Conservation (phyloP, 805 yeast genomes). For the Ogataea degrootiae region DNA sequence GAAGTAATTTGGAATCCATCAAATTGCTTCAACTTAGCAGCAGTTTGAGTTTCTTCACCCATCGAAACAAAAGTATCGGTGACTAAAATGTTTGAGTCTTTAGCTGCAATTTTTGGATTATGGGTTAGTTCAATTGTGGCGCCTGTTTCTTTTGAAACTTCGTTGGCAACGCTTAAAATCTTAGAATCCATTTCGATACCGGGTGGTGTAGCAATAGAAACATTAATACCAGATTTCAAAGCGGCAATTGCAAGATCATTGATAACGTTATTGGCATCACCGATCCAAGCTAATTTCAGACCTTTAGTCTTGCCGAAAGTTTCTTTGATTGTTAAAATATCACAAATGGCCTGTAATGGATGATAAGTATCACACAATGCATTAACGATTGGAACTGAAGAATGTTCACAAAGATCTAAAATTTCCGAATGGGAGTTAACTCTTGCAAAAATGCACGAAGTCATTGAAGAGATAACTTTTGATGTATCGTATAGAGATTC, state of each 20-base stretch:
- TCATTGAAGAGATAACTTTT: constrained; percentile 89
- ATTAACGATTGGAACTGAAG: constrained; percentile 87
- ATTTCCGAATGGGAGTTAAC: constrained; percentile 85
- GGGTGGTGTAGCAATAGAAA: constrained; percentile 79
- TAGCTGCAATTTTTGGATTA: constrained; percentile 72
- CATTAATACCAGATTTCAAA: constrained; percentile 75
- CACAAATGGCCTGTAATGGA: constrained; percentile 94
- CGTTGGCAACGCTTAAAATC: constrained; percentile 50
- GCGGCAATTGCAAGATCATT: constrained; percentile 91
- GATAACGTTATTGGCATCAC: constrained; percentile 93
- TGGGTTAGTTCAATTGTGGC: constrained; percentile 55
- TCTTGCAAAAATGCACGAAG: constrained; percentile 95
- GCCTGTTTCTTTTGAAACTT: constrained; percentile 47
- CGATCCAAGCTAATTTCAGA: constrained; percentile 88
- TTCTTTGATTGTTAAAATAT: constrained; percentile 81
- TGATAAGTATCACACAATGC: constrained; percentile 91
- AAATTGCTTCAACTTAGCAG: constrained; percentile 70
- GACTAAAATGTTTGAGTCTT: constrained; percentile 74
- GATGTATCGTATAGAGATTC: constrained; percentile 88
- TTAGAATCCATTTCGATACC: constrained; percentile 57
- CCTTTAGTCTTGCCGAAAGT: constrained; percentile 53
- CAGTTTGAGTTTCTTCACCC: constrained; percentile 90
- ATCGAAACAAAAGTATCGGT: constrained; percentile 97
- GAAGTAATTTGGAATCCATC: constrained; percentile 79
- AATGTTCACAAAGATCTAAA: constrained; percentile 67